Conservation (phyloP, 2,329 filamentous ascomycete species). For the Claviceps sp. region DNA sequence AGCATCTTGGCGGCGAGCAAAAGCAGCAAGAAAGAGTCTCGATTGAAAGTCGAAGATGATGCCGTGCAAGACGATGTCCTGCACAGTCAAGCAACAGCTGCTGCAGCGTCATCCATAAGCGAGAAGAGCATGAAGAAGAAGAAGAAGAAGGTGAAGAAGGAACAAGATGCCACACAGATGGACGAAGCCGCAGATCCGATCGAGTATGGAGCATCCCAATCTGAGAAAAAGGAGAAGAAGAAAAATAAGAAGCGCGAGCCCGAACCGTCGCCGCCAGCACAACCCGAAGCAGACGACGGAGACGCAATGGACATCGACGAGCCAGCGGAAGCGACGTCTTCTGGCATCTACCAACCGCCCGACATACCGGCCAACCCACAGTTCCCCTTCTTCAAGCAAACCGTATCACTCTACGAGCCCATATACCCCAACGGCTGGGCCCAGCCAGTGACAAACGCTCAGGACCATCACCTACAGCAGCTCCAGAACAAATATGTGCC, state of each 20-base stretch:
- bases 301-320: slow-evolving; percentile 29
- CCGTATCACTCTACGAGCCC: slow-evolving; percentile 67
- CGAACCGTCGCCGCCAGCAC: background rate
- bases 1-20: slow-evolving; percentile 26
- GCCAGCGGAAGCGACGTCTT: slow-evolving; percentile 14
- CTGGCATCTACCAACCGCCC: slow-evolving; percentile 24
- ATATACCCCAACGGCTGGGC: slow-evolving; percentile 59
- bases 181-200: slow-evolving; percentile 1
- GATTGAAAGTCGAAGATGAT: slow-evolving; percentile 6
- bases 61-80: background rate
- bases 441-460: slow-evolving; percentile 55
- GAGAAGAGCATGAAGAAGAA: slow-evolving; percentile 10
- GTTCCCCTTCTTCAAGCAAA: slow-evolving; percentile 68
- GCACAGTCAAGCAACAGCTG: background rate
- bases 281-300: background rate
- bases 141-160: slow-evolving; percentile 14
- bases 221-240: slow-evolving; percentile 20
- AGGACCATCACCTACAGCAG: slow-evolving; percentile 61
- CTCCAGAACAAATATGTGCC: slow-evolving; percentile 67
- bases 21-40: slow-evolving; percentile 15
- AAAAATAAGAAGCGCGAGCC: slow-evolving; percentile 9
- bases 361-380: slow-evolving; percentile 26
- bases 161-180: slow-evolving; percentile 9
- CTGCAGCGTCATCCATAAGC: slow-evolving; percentile 1
- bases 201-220: slow-evolving; percentile 11